A percentile compares a stretch with the other conserved stretches of the same genome.
Evolutionary conservation across 768 basidiomycete genomes (phyloP).

Genomic region (Kondoa subrosea): DNA sequence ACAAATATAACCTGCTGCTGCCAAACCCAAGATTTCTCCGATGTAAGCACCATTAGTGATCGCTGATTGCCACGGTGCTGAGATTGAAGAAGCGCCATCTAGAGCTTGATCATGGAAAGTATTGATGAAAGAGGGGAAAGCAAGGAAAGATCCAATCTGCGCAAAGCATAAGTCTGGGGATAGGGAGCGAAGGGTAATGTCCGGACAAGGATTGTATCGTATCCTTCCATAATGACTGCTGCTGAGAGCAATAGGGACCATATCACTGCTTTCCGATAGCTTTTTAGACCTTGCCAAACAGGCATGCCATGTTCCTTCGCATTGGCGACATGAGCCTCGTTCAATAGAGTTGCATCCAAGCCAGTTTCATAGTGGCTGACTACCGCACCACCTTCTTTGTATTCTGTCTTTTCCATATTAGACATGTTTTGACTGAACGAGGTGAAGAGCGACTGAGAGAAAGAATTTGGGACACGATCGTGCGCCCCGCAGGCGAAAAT

Average conservation of each 20-base stretch:
- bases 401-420: background rate
- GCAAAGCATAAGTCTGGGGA: background rate
- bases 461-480: no score
- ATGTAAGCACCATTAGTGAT: constrained; percentile 31
- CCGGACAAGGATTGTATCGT: constrained; percentile 7
- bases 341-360: constrained; percentile 18
- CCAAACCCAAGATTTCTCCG: constrained; percentile 23
- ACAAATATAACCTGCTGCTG: constrained; percentile 29
- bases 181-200: background rate
- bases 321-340: constrained; percentile 30
- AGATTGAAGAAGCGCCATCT: constrained; percentile 31
- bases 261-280: constrained; percentile 33
- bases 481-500: no score
- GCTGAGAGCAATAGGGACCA: constrained; percentile 30
- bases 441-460: no score
- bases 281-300: constrained; percentile 29
- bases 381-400: background rate
- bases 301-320: constrained; percentile 31
- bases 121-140: constrained; percentile 18
- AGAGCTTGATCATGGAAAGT: constrained; percentile 15
- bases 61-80: constrained; percentile 34
- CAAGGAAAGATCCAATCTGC: constrained; percentile 24
- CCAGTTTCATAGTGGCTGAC: background rate
- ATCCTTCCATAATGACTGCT: constrained; percentile 21
- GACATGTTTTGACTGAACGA: no score